Evolutionary conservation across 495 filamentous ascomycete genomes (phyloP).

Genomic region (Talaromyces liani): DNA sequence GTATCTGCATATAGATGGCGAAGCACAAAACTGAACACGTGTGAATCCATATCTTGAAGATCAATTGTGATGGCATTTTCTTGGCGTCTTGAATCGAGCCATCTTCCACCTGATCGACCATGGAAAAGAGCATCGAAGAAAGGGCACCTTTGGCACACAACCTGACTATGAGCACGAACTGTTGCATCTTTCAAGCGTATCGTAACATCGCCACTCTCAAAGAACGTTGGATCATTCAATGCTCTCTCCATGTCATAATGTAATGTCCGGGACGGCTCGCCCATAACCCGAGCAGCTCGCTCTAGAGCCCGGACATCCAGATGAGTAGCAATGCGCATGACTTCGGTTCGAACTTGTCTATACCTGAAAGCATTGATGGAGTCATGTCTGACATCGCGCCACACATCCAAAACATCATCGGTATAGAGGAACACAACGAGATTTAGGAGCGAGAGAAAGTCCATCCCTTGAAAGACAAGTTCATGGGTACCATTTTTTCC

Average conservation of each 20-base stretch:
- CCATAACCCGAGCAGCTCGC: conserved; percentile 66
- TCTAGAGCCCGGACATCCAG: conserved; percentile 65
- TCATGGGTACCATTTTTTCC: conserved; percentile 39
- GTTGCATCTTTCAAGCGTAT: conserved; percentile 65
- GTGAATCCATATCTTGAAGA: conserved; percentile 66
- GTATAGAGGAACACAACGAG: conserved; percentile 74
- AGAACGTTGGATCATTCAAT: conserved; percentile 58
- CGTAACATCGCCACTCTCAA: conserved; percentile 65
- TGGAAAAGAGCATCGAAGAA: conserved; percentile 89
- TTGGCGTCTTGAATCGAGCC: conserved; percentile 65
- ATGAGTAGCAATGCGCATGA: conserved; percentile 68
- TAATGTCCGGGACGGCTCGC: conserved; percentile 52
- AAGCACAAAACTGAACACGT: conserved; percentile 71
- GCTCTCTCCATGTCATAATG: conserved; percentile 61
- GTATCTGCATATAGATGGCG: conserved; percentile 78
- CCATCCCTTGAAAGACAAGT: conserved; percentile 57
- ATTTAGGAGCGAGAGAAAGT: conserved; percentile 71
- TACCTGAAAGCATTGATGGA: conserved; percentile 58
- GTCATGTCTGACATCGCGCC: conserved; percentile 61
- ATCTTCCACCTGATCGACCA: conserved; percentile 74
- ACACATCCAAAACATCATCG: conserved; percentile 74
- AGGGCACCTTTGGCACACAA: conserved; percentile 78
- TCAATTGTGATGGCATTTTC: conserved; percentile 63
- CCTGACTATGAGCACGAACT: conserved; percentile 61
- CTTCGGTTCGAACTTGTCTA: conserved; percentile 69